Evolutionary conservation across 768 basidiomycete genomes (phyloP).

Genomic region (Boletus coccyginus): DNA sequence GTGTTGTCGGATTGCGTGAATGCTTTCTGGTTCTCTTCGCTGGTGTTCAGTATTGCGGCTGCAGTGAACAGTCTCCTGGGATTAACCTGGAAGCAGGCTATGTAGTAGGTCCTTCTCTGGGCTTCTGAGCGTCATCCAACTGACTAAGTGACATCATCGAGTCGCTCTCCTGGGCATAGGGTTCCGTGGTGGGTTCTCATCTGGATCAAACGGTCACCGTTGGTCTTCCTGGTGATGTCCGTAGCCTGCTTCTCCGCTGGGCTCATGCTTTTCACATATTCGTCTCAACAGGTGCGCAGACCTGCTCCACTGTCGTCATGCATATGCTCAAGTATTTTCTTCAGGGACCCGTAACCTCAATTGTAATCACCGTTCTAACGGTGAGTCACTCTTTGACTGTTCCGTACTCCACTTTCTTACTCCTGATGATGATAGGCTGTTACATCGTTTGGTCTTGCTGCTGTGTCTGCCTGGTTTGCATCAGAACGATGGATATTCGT

Average conservation of each 20-base stretch:
- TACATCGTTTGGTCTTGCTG: constrained; percentile 43
- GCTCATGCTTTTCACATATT: constrained; percentile 73
- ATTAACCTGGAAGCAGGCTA: constrained; percentile 55
- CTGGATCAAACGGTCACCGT: constrained; percentile 83
- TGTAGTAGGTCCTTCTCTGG: constrained; percentile 43
- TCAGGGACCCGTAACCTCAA: constrained; percentile 60
- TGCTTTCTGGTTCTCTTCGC: constrained; percentile 52
- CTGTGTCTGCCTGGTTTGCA: constrained; percentile 53
- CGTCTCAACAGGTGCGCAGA: constrained; percentile 59
- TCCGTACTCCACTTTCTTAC: constrained; percentile 7
- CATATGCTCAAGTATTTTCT: constrained; percentile 8
- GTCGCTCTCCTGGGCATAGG: constrained; percentile 53
- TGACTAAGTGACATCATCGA: constrained; percentile 25
- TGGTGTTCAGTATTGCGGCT: constrained; percentile 53
- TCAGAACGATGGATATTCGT: constrained; percentile 50
- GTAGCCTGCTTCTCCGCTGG: constrained; percentile 82
- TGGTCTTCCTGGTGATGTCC: constrained; percentile 81
- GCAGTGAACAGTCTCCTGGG: constrained; percentile 53
- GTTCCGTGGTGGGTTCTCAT: constrained; percentile 64
- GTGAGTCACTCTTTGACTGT: constrained; percentile 16
- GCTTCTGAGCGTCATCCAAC: constrained; percentile 6
- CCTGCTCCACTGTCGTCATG: constrained; percentile 21
- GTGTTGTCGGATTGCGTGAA: constrained; percentile 44
- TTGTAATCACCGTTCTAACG: constrained; percentile 74
- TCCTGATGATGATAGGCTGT: constrained; percentile 26